Evolutionary conservation across 1,139 yeast species (phyloP).

Genomic region (Hemisphaericaspora lyxosophila): DNA sequence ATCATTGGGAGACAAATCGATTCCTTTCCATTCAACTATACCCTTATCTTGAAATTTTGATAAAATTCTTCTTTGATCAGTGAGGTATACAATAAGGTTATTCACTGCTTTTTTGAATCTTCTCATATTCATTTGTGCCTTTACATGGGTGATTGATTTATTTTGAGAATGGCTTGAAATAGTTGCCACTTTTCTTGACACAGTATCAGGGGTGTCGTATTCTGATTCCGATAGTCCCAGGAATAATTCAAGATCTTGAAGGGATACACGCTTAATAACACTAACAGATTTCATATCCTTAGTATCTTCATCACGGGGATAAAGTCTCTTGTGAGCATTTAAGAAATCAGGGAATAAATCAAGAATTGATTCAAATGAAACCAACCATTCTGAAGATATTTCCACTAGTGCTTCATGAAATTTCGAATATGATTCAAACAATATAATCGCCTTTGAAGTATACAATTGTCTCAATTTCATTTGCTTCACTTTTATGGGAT

Average conservation of each 20-base stretch:
- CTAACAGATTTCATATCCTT: slow-evolving; percentile 1
- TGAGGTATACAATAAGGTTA: slow-evolving; percentile 54
- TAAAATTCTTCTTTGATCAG: slow-evolving; percentile 54
- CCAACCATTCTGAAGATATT: slow-evolving; percentile 44
- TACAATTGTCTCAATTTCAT: slow-evolving; percentile 34
- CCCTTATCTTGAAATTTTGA: slow-evolving; percentile 37
- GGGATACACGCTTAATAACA: slow-evolving; percentile 27
- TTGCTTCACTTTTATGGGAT: slow-evolving; percentile 26
- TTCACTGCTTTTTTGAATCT: slow-evolving; percentile 47
- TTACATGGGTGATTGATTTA: background rate
- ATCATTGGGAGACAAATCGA: slow-evolving; percentile 40
- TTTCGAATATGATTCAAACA: slow-evolving; percentile 36
- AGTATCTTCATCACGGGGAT: slow-evolving; percentile 6
- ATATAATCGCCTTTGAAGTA: slow-evolving; percentile 30
- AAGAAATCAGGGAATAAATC: slow-evolving; percentile 42
- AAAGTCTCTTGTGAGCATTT: slow-evolving; percentile 23
- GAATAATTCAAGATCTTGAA: slow-evolving; percentile 24
- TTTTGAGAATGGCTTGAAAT: background rate
- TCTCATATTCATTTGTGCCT: slow-evolving; percentile 17
- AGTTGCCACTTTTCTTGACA: slow-evolving; percentile 15
- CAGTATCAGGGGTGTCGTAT: slow-evolving; percentile 31
- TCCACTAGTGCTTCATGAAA: slow-evolving; percentile 44
- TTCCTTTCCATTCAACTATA: slow-evolving; percentile 45
- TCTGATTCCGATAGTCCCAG: slow-evolving; percentile 12
- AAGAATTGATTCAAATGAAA: slow-evolving; percentile 36